A percentile compares a stretch with the other conserved stretches of the same genome.
Conservation (phyloP, 257 asterid genomes). For the Ballota nigra region DNA sequence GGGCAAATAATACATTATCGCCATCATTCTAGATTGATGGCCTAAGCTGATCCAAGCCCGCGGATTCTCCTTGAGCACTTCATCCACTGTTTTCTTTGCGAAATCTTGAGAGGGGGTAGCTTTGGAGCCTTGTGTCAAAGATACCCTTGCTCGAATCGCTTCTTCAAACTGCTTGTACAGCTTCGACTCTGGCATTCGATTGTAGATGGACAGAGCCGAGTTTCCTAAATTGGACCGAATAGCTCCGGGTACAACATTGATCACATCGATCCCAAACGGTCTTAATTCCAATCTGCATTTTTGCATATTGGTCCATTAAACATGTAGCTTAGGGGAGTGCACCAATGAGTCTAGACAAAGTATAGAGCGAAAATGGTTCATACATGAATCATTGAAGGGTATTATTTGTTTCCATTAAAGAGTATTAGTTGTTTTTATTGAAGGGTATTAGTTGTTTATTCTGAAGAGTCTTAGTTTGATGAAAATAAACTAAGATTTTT, state of each 20-base stretch:
- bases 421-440: too few relatives aligned
- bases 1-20: conserved; percentile 54
- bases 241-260: conserved; percentile 80
- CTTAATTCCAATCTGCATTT: conserved; percentile 44
- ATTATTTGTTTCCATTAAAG: too few relatives aligned
- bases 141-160: conserved; percentile 67
- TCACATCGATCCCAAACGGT: conserved; percentile 59
- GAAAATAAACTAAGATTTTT: too few relatives aligned
- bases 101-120: conserved; percentile 83
- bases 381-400: too few relatives aligned
- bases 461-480: too few relatives aligned
- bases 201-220: conserved; percentile 52
- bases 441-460: too few relatives aligned
- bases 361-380: too few relatives aligned
- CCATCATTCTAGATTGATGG: conserved; percentile 55
- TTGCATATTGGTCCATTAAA: too few relatives aligned
- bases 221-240: conserved; percentile 71
- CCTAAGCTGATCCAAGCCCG: conserved; percentile 77
- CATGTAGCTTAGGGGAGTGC: too few relatives aligned
- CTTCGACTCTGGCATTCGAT: conserved; percentile 87
- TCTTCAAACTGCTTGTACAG: conserved; percentile 67
- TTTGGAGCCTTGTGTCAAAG: conserved; percentile 50
- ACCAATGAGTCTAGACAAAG: too few relatives aligned
- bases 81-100: conserved; percentile 71
- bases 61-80: conserved; percentile 65